These are phyloP conservation scores for Melaleuca quinquenervia DNA, from an alignment of 345 rosid genomes.

Conservation along the genomic window DNA sequence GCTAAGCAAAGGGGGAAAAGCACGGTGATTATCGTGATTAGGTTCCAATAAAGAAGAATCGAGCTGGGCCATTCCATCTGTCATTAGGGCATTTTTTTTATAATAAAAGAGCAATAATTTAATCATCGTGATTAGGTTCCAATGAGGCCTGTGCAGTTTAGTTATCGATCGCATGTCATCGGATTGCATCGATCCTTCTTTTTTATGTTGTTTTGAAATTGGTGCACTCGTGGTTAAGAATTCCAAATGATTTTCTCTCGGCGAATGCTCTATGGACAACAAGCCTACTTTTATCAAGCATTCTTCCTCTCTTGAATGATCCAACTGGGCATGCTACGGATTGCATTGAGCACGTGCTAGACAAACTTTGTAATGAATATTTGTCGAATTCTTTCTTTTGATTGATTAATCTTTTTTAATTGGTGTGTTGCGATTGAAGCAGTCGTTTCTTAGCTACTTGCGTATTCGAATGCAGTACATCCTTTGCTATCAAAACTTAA, in stretches of 20 bases:
- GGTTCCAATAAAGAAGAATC: background rate
- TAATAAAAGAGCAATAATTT: background rate
- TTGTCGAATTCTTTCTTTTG: accelerated
- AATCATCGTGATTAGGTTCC: no score
- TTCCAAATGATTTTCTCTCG: background rate
- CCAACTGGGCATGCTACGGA: background rate
- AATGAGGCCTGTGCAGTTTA: background rate
- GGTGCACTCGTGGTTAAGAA: background rate
- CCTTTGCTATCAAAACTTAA: background rate
- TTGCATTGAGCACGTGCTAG: background rate
- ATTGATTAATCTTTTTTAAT: background rate
- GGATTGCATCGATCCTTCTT: background rate
- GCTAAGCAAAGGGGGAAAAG: background rate
- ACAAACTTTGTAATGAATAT: background rate
- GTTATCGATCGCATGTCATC: background rate
- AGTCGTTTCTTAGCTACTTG: background rate
- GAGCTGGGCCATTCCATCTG: background rate
- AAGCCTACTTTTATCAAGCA: background rate
- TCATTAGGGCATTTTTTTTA: background rate
- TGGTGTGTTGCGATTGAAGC: no score
- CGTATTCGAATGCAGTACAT: background rate
- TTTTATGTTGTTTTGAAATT: background rate
- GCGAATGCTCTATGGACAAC: background rate
- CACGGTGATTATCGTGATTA: background rate
- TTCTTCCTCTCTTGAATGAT: background rate